These are phyloP conservation scores for Dovyalis caffra DNA, from an alignment of 345 rosid species.

Conservation along the genomic window DNA sequence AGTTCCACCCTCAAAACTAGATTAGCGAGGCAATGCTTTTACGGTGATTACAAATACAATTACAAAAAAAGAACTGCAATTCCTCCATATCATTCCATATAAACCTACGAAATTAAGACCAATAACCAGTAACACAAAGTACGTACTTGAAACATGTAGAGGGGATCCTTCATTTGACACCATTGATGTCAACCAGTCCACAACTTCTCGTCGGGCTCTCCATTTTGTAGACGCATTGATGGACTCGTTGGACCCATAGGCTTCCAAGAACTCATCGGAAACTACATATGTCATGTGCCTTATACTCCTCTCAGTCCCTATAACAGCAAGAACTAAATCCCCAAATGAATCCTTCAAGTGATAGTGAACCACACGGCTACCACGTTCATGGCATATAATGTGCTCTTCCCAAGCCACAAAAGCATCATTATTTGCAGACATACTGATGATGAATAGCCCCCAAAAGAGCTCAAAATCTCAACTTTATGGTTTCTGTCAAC, in stretches of 20 bases:
- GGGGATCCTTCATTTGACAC: constrained; percentile 58
- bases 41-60: neutral
- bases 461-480: neutral
- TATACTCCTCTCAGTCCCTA: constrained; percentile 98
- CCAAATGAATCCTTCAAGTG: constrained; percentile 81
- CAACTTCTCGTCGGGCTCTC: constrained; percentile 98
- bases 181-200: constrained; percentile 98
- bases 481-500: neutral
- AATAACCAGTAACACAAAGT: neutral
- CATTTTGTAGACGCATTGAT: constrained; percentile 87
- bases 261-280: constrained; percentile 80
- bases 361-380: constrained; percentile 93
- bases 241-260: constrained; percentile 64
- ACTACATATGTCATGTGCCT: constrained; percentile 97
- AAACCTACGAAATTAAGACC: neutral
- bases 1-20: neutral
- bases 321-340: constrained; percentile 71
- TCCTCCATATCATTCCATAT: neutral
- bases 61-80: neutral
- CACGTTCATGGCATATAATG: constrained; percentile 90
- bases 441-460: constrained; percentile 31
- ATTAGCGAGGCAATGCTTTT: neutral
- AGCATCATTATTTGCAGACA: constrained; percentile 55
- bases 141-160: constrained; percentile 33
- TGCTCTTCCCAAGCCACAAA: constrained; percentile 98